Conservation (phyloP, 2,329 filamentous ascomycete genomes). For the Colletotrichum filicis region DNA sequence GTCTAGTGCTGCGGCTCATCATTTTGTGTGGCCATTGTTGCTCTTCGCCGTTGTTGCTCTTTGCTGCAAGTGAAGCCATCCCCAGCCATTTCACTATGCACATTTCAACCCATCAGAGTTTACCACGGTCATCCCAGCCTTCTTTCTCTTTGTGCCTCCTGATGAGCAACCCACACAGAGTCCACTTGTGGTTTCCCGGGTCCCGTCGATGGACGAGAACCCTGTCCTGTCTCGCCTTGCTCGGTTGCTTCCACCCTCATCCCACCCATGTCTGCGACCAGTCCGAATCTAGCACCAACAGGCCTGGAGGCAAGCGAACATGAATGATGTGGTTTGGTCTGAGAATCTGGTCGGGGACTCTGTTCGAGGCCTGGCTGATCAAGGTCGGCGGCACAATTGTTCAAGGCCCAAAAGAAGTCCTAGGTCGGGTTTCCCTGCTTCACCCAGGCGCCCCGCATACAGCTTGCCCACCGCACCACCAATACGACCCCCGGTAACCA, state of each 20-base stretch:
- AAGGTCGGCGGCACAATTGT: too few species aligned
- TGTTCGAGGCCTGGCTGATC: too few species aligned
- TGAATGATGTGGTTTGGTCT: background rate
- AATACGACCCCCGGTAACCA: constrained; percentile 4
- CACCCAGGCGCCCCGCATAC: constrained; percentile 24
- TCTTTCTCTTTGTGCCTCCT: constrained; percentile 12
- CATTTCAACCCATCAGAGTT: constrained; percentile 4
- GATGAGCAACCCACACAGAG: background rate
- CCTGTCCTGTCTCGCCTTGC: constrained; percentile 1
- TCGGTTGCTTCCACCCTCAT: background rate
- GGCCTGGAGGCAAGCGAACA: background rate
- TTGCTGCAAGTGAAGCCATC: constrained; percentile 27
- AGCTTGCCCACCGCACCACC: constrained; percentile 11
- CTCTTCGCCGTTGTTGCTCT: background rate
- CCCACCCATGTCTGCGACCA: background rate
- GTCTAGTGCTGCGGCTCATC: background rate
- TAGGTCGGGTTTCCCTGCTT: constrained; percentile 23
- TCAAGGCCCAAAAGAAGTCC: background rate
- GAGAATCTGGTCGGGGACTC: background rate
- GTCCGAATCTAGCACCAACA: background rate
- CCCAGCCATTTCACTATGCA: constrained; percentile 28
- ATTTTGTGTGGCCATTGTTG: background rate
- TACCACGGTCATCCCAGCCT: constrained; percentile 2
- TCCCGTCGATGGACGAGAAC: background rate
- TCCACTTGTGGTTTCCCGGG: background rate